Evolutionary conservation across 2,329 filamentous ascomycete species (phyloP), one percentile per base, ranked within the genome.

Genomic region (Penicillium brasilianum): DNA sequence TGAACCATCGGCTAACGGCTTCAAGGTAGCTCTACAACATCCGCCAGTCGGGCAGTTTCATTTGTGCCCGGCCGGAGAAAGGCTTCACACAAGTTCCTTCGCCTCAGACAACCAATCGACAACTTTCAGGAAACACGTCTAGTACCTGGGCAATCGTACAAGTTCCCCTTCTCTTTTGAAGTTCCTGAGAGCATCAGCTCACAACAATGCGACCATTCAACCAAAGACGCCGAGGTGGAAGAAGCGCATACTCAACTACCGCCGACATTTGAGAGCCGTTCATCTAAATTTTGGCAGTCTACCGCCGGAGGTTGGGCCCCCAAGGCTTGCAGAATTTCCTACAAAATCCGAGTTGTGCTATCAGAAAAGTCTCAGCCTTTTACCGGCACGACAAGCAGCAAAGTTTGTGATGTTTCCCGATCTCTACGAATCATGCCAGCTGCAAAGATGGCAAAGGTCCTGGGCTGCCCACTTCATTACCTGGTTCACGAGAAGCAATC

Each of bases 61-160:
- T 59, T 59, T 34, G 57, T 59, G 20, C 57, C 57, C 3, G 57
- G 50, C n/a, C 50, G 57, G 37, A 39, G 57, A 34, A 50, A 49
- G 14, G 44, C 57, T 22, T 54, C 16, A 14, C 57, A 59, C 9
- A 55, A 20, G 10, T 59, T 59, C 43, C 37, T 59, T 28, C 41
- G 30, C 43, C 25, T 59, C 2, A 51, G 18, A 34, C 51, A 59
- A 32, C 51, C 51, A 41, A 55, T 43, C n/a, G 48, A 55, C 5
- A n/a, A 54, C 20, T 8, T 28, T 18, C 11, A 25, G 18, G 57
- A 58, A 28, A 53, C 43, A 18, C 25, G 16, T 9, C 20, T 41
- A 6, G 14, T 43, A n/a, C 57, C 57, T 9, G 51, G 57, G 16
- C 39, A 59, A 16, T 11, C n/a, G 16, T 59, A 59, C 14, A 22